Evolutionary conservation across 139 green algal genomes (phyloP).

Genomic region (Auxenochlorella pyrenoidosa): DNA sequence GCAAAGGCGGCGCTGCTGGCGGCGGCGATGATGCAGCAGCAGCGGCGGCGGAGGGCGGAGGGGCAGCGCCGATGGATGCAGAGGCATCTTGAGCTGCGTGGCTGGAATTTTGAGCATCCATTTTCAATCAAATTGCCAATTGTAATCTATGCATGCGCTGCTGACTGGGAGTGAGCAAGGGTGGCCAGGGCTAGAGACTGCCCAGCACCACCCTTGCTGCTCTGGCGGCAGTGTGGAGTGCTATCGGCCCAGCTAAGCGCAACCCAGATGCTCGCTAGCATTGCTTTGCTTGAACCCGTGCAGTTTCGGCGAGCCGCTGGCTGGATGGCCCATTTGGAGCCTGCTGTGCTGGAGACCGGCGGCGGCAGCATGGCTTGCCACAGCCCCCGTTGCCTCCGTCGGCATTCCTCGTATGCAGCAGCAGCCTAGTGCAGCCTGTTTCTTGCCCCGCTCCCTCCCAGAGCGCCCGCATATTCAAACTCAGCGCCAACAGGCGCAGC

Average conservation of each 20-base stretch:
- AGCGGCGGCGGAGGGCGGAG: not conserved
- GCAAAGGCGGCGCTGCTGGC: not conserved
- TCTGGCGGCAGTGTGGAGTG: too few relatives aligned
- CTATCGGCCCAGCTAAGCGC: too few relatives aligned
- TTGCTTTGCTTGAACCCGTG: too few relatives aligned
- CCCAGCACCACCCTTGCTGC: too few relatives aligned
- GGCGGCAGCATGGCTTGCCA: too few relatives aligned
- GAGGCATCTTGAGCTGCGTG: not conserved
- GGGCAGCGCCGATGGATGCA: not conserved
- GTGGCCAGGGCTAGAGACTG: too few relatives aligned
- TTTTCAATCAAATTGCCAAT: too few relatives aligned
- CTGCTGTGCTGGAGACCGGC: too few relatives aligned
- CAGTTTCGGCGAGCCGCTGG: too few relatives aligned
- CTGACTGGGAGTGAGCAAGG: not conserved
- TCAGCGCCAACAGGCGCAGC: not conserved
- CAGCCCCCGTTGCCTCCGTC: not conserved
- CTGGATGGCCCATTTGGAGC: too few relatives aligned
- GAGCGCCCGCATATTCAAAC: not conserved
- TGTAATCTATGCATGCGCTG: not conserved
- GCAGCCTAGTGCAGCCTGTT: not conserved
- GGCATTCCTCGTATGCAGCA: not conserved
- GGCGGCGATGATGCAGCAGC: not conserved
- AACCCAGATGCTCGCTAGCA: too few relatives aligned
- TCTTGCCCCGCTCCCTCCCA: too few relatives aligned
- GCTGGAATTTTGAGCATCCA: not conserved